These are phyloP conservation scores for Rhizoclosmatium sp. DNA, from an alignment of 192 early-diverging fungal genomes.

Conservation along the genomic window DNA sequence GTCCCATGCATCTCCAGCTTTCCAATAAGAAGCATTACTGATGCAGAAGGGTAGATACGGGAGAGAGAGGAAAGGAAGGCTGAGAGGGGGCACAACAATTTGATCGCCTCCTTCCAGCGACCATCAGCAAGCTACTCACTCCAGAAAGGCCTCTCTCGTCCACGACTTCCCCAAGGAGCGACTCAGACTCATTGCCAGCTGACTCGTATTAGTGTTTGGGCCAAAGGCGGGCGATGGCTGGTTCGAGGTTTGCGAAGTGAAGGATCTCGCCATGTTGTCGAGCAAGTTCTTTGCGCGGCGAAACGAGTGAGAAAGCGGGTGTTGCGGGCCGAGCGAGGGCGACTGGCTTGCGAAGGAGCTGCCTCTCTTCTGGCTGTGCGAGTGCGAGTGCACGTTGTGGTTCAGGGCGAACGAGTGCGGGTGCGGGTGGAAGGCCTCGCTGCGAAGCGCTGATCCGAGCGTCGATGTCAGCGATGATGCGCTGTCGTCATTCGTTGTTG, in stretches of 20 bases:
- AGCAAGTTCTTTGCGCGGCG: constrained; percentile 29
- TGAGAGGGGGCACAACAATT: not conserved
- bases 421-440: not conserved
- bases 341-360: not conserved
- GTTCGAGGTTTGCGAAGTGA: not conserved
- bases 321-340: not conserved
- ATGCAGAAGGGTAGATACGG: not conserved
- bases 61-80: not conserved
- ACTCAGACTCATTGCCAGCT: constrained; percentile 28
- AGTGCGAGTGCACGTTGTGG: not conserved
- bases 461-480: not conserved
- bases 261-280: constrained; percentile 30
- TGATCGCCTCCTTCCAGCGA: not conserved
- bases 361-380: not conserved
- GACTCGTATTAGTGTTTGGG: not conserved
- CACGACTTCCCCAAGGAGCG: constrained; percentile 19
- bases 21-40: not conserved
- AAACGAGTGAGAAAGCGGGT: constrained; percentile 6
- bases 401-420: not conserved
- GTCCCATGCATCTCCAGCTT: no score
- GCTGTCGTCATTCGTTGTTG: no score
- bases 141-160: constrained; percentile 31
- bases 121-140: not conserved
- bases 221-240: constrained; percentile 3
- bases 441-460: not conserved